Conservation (phyloP, 1,139 yeast species). For the Casaregolazyma lundiana region DNA sequence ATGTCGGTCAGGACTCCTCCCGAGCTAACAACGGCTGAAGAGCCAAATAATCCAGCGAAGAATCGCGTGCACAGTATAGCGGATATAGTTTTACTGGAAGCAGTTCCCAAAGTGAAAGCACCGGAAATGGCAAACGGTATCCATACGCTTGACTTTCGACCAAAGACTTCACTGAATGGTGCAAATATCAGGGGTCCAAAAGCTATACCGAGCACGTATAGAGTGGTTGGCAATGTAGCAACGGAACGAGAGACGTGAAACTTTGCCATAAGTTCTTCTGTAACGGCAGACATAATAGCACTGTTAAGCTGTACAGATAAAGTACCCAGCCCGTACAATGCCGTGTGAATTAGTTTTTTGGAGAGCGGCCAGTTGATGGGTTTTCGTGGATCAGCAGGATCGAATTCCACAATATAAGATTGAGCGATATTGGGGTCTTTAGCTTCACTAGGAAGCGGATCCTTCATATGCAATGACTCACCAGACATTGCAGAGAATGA, state of each 20-base stretch:
- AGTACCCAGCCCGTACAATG: conserved; percentile 39
- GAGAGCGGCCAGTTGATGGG: conserved; percentile 38
- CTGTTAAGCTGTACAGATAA: conserved; percentile 44
- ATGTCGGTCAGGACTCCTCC: conserved; percentile 79
- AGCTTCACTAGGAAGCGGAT: no score
- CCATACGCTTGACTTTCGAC: conserved; percentile 65
- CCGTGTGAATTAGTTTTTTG: conserved; percentile 38
- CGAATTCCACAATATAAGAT: no score
- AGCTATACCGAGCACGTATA: conserved; percentile 71
- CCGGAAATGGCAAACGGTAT: conserved; percentile 55
- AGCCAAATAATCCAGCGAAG: conserved; percentile 66
- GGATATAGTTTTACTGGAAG: conserved; percentile 43
- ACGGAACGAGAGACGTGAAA: neutral
- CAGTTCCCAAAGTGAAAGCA: conserved; percentile 29
- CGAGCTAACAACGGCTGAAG: conserved; percentile 69
- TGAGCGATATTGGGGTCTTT: no score
- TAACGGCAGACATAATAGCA: conserved; percentile 41
- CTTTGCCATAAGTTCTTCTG: conserved; percentile 2
- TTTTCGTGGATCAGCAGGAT: conserved; percentile 23
- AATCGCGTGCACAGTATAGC: conserved; percentile 66
- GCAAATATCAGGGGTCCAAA: conserved; percentile 75
- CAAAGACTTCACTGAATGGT: conserved; percentile 76
- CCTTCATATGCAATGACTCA: no score
- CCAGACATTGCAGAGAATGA: no score
- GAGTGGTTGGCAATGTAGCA: conserved; percentile 56